phyloP scores from a whole-genome alignment of 192 early-diverging fungal species.

The Geranomyces michiganensis region DNA sequence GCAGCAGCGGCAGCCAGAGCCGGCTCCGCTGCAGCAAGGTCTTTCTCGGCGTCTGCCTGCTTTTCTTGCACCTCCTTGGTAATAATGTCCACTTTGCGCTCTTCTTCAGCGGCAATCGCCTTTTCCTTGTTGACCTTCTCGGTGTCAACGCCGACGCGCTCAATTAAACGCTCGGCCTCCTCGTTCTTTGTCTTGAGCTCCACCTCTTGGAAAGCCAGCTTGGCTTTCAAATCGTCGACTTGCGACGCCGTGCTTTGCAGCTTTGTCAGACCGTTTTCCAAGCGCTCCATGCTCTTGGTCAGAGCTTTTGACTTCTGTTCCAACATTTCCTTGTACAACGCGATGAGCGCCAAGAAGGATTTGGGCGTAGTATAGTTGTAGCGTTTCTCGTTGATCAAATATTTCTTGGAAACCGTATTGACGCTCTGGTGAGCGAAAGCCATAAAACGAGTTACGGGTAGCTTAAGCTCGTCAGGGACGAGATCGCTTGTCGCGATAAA shows the following conservation, averaged over 20 bases:
- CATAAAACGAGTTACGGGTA: conserved; percentile 65
- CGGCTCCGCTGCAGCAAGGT: conserved; percentile 65
- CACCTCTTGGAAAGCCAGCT: conserved; percentile 66
- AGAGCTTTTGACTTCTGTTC: conserved; percentile 59
- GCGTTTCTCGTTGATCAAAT: conserved; percentile 65
- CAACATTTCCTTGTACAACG: conserved; percentile 68
- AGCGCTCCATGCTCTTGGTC: conserved; percentile 67
- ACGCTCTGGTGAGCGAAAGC: conserved; percentile 64
- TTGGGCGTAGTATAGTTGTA: conserved; percentile 73
- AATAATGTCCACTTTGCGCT: conserved; percentile 62
- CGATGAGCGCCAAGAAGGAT: conserved; percentile 63
- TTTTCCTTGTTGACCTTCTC: conserved; percentile 71
- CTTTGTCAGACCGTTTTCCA: conserved; percentile 69
- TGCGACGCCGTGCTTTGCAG: conserved; percentile 64
- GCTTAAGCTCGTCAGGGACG: conserved; percentile 55
- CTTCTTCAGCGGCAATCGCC: conserved; percentile 68
- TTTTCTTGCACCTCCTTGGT: conserved; percentile 66
- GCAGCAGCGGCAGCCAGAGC: conserved; percentile 60
- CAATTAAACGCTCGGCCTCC: conserved; percentile 63
- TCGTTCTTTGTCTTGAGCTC: conserved; percentile 69
- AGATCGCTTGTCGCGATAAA: conserved; percentile 61
- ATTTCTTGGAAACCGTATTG: conserved; percentile 62
- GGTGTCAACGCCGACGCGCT: conserved; percentile 64
- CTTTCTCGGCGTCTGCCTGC: conserved; percentile 57
- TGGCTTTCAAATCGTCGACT: conserved; percentile 68